These are phyloP conservation scores for Corchorus olitorius DNA, from an alignment of 345 rosid genomes.

Conservation along the genomic window DNA sequence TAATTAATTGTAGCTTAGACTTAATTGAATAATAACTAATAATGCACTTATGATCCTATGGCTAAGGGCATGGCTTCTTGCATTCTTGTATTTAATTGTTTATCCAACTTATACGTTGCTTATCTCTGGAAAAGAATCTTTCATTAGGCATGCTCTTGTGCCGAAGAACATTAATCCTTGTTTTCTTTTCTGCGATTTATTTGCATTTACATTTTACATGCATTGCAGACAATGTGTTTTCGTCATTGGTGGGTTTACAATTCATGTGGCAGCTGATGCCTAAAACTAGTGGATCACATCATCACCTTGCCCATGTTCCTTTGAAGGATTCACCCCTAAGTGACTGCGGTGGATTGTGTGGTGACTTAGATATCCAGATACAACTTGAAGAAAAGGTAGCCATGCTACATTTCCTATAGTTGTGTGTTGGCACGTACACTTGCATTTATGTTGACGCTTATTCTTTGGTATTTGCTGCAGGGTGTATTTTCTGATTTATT, in stretches of 20 bases:
- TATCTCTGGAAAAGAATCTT: background rate
- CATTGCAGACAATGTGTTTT: constrained; percentile 79
- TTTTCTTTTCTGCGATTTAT: background rate
- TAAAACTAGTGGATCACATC: constrained; percentile 52
- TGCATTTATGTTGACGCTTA: constrained; percentile 15
- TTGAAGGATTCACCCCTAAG: constrained; percentile 91
- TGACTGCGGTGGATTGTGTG: constrained; percentile 89
- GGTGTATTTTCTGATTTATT: constrained; percentile 84
- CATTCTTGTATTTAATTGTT: background rate
- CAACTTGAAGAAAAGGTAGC: constrained; percentile 65
- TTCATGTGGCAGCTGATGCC: constrained; percentile 84
- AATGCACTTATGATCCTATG: background rate
- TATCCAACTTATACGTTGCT: background rate
- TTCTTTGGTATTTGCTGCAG: constrained; percentile 49
- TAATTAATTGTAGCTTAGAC: background rate
- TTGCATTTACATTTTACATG: constrained; percentile 21
- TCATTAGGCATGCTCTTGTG: background rate
- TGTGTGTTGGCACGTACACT: background rate
- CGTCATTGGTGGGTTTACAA: constrained; percentile 89
- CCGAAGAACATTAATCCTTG: constrained; percentile 11
- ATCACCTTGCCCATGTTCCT: constrained; percentile 92
- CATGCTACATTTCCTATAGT: constrained; percentile 6
- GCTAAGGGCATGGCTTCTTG: background rate
- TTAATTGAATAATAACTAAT: background rate
- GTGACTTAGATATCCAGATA: constrained; percentile 79